Percentiles rank a stretch among this genome's conserved stretches.
phyloP scores from a whole-genome alignment of 768 basidiomycete genomes.

The Piloderma croceum region DNA sequence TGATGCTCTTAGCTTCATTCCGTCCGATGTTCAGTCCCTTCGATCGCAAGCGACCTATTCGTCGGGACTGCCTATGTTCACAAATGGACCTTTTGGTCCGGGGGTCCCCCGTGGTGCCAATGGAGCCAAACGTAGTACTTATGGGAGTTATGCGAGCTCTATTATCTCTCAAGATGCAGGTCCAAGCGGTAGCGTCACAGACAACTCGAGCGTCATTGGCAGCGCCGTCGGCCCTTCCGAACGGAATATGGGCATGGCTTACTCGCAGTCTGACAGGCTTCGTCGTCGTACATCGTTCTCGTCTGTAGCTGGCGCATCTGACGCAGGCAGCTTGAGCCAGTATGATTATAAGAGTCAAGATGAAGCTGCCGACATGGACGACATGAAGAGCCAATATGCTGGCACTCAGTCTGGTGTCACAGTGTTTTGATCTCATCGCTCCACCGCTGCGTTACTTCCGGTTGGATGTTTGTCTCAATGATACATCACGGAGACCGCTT shows the following conservation, averaged over 20 bases:
- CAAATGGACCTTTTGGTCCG: conserved; percentile 63
- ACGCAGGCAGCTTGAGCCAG: conserved; percentile 72
- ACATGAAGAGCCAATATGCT: conserved; percentile 85
- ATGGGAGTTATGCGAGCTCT: conserved; percentile 81
- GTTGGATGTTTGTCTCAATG: no score
- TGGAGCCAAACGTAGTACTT: conserved; percentile 69
- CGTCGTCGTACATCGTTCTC: conserved; percentile 73
- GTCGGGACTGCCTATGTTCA: conserved; percentile 83
- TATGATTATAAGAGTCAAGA: conserved; percentile 89
- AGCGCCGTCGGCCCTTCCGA: conserved; percentile 42
- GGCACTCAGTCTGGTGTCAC: conserved; percentile 83
- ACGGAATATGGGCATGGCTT: conserved; percentile 56
- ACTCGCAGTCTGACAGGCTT: conserved; percentile 87
- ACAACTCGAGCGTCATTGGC: conserved; percentile 50
- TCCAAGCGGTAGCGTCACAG: conserved; percentile 47
- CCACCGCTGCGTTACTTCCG: no score
- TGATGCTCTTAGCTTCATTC: conserved; percentile 89
- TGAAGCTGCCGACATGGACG: conserved; percentile 71
- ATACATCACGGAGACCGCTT: no score
- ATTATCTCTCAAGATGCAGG: conserved; percentile 90
- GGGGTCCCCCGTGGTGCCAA: conserved; percentile 57
- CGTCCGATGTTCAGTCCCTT: conserved; percentile 91
- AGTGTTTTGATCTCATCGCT: conserved; percentile 72
- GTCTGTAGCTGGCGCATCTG: conserved; percentile 68
- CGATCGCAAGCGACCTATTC: conserved; percentile 96